phyloP scores from a whole-genome alignment of 768 basidiomycete species.

The Suillus subluteus region DNA sequence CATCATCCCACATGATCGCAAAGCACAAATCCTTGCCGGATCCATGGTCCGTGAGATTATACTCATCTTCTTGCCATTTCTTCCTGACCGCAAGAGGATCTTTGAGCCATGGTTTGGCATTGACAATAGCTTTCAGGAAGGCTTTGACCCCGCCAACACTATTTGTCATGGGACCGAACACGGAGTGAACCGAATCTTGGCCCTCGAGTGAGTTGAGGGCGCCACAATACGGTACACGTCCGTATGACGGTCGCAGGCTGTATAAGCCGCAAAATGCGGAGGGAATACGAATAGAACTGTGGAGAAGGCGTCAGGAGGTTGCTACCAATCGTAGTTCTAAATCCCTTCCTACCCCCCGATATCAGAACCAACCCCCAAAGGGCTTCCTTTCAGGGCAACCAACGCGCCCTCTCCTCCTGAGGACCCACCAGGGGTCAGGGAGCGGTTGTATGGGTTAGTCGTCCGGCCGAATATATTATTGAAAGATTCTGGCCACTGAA shows the following conservation, averaged over 20 bases:
- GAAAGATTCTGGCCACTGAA: slow-evolving; percentile 75
- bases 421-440: slow-evolving; percentile 78
- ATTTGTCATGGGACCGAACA: slow-evolving; percentile 71
- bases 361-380: slow-evolving; percentile 76
- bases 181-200: slow-evolving; percentile 71
- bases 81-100: slow-evolving; percentile 64
- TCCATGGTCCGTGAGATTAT: slow-evolving; percentile 59
- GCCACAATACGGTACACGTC: slow-evolving; percentile 72
- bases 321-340: neutral
- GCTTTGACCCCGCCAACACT: slow-evolving; percentile 62
- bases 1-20: slow-evolving; percentile 71
- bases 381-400: slow-evolving; percentile 49
- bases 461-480: slow-evolving; percentile 84
- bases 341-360: slow-evolving; percentile 61
- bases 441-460: slow-evolving; percentile 72
- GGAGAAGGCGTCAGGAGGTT: neutral
- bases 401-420: slow-evolving; percentile 88
- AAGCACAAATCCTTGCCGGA: slow-evolving; percentile 54
- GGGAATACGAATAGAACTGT: slow-evolving; percentile 74
- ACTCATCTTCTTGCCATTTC: slow-evolving; percentile 63
- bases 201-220: slow-evolving; percentile 69
- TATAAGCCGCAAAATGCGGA: slow-evolving; percentile 70
- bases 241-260: slow-evolving; percentile 68
- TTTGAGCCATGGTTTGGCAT: slow-evolving; percentile 62
- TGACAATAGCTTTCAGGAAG: slow-evolving; percentile 68